These are phyloP conservation scores for Nannochloropsis granulata DNA, from an alignment of 108 stramenopile genomes.

Conservation along the genomic window DNA sequence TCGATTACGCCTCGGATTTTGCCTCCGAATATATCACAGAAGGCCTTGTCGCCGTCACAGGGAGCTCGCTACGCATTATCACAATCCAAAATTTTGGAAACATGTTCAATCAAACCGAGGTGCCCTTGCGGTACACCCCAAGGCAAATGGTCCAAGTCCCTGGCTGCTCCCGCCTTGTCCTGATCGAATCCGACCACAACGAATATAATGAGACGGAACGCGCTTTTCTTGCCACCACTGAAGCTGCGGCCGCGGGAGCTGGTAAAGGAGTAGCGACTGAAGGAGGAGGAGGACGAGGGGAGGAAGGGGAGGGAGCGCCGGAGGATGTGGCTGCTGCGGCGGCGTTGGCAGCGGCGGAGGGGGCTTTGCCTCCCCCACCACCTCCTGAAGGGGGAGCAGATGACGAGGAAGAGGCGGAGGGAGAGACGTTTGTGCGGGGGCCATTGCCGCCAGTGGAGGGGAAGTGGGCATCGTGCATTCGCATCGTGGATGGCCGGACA, in stretches of 20 bases:
- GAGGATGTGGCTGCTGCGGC: neutral
- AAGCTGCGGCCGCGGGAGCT: slow-evolving; percentile 44
- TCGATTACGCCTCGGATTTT: slow-evolving; percentile 81
- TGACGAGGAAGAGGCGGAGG: slow-evolving; percentile 60
- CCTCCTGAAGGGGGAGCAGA: slow-evolving; percentile 22
- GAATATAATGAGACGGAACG: slow-evolving; percentile 60
- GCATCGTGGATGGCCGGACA: slow-evolving; percentile 69
- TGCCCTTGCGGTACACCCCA: slow-evolving; percentile 74
- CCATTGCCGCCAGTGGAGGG: slow-evolving; percentile 63
- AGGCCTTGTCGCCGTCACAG: slow-evolving; percentile 87
- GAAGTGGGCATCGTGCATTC: slow-evolving; percentile 85
- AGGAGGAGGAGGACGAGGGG: slow-evolving; percentile 38
- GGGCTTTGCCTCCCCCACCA: neutral
- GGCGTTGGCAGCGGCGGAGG: neutral
- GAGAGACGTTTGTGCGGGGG: slow-evolving; percentile 55
- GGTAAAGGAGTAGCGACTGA: slow-evolving; percentile 29
- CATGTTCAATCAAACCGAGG: slow-evolving; percentile 66
- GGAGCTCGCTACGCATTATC: slow-evolving; percentile 70
- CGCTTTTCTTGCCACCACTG: slow-evolving; percentile 40
- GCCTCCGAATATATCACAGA: slow-evolving; percentile 59
- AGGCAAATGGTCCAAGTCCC: slow-evolving; percentile 61
- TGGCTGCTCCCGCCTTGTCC: slow-evolving; percentile 60
- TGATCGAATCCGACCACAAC: slow-evolving; percentile 88
- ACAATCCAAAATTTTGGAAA: slow-evolving; percentile 61
- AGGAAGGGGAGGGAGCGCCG: slow-evolving; percentile 43